Base-by-base conservation (phyloP, 495 filamentous ascomycete genomes). In the Penicillium maclennaniae region DNA sequence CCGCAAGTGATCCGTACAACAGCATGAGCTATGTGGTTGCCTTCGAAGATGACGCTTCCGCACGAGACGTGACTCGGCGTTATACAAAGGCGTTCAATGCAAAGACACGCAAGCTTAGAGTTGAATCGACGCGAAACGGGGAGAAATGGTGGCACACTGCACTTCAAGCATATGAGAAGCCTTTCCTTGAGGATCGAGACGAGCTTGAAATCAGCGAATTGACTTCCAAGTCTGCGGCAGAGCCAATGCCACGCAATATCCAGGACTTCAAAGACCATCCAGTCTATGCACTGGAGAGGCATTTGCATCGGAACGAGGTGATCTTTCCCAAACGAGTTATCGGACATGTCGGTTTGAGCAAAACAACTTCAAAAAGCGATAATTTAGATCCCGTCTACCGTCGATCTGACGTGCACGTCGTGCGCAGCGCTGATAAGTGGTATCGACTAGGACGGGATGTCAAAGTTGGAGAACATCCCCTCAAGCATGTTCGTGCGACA, bases 181-280 rank as follows among this genome's bases (percentile, higher is more conserved):
- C 76, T 17, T 75, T 76, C 34, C 39, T 70, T 3, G 62, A 80
- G 40, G 86, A 91, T 58, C 75, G 89, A 3, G 90, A 96, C 58
- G 85, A 89, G 67, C 79, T 93, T 21, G 93, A 98, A 63, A 76
- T 86, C 26, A 83, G 76, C 9, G 91, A 95, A 59, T 70, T 98
- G 4, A 76, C 81, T 0, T 77, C 79, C 7, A 82, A 79, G 52
- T 85, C 89, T 51, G 82, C 84, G 0, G 73, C 77, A 10, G 93
- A 99, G 62, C 87, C 87, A 5, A 91, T 99, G 84, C 93, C 93
- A 6, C 81, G 83, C 41, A 96, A 91, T 57, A 82, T 97, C 16
- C 81, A 84, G 41, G 92, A 97, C 61, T 95, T 97, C 70, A 96
- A 95, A 64, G 84, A 88, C 59, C 93, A 99, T 68, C 95, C 95